phyloP scores from a whole-genome alignment of 495 filamentous ascomycete genomes.

The Trichoderma asperelloides region DNA sequence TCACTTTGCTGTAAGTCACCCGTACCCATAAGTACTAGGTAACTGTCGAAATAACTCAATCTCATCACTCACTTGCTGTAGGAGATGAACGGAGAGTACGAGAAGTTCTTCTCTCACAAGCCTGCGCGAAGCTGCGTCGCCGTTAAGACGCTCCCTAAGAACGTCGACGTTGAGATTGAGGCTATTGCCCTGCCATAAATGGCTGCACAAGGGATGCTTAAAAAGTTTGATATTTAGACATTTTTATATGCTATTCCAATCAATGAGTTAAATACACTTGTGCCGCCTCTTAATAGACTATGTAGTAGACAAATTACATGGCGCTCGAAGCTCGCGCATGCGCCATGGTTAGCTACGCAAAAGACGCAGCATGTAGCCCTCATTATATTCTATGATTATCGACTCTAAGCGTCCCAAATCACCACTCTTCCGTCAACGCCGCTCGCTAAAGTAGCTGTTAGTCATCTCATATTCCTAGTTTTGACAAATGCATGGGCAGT shows the following conservation, averaged over 20 bases:
- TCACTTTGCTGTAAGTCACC: conserved; percentile 51
- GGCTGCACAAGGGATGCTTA: not conserved
- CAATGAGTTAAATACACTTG: conserved; percentile 10
- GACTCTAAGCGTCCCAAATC: conserved; percentile 43
- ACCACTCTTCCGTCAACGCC: conserved; percentile 94
- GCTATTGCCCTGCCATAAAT: conserved; percentile 62
- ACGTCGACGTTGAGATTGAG: conserved; percentile 88
- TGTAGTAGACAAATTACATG: conserved; percentile 11
- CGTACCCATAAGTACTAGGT: not conserved
- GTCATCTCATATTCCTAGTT: conserved; percentile 12
- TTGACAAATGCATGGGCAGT: too few relatives aligned
- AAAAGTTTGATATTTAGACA: not conserved
- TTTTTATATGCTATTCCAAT: conserved; percentile 13
- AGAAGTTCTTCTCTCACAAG: conserved; percentile 79
- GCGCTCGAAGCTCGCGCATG: not conserved
- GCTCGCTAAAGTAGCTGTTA: conserved; percentile 55
- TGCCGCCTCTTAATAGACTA: conserved; percentile 23
- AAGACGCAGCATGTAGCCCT: not conserved
- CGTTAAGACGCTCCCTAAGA: conserved; percentile 82
- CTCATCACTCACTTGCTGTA: conserved; percentile 9
- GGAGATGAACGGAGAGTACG: conserved; percentile 83
- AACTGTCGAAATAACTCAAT: not conserved
- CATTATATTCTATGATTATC: not conserved
- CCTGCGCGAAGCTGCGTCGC: conserved; percentile 91
- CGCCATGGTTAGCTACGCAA: not conserved